Evolutionary conservation across 176 grass and related monocot genomes (phyloP).

Genomic region (Puya raimondii): DNA sequence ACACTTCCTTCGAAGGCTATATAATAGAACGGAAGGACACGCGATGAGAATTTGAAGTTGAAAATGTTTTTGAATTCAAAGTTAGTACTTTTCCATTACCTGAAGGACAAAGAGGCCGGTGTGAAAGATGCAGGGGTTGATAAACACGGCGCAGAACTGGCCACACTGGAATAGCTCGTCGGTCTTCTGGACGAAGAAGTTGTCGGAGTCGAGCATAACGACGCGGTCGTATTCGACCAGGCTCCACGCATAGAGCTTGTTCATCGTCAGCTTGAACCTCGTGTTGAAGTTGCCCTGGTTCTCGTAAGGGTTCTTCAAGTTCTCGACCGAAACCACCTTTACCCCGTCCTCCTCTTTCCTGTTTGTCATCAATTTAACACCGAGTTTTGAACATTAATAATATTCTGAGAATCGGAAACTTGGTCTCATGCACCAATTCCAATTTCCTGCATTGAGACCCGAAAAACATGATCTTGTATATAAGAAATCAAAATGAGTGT

Average conservation of each 20-base stretch:
- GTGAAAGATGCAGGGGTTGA: slow-evolving; percentile 98
- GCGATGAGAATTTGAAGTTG: not conserved
- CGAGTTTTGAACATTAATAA: too few species aligned
- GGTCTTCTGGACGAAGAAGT: slow-evolving; percentile 83
- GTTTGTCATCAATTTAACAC: slow-evolving; percentile 4
- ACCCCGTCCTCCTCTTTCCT: slow-evolving; percentile 91
- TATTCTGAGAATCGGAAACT: too few species aligned
- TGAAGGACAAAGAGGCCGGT: slow-evolving; percentile 95
- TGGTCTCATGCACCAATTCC: too few species aligned
- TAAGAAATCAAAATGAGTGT: too few species aligned
- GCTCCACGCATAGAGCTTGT: slow-evolving; percentile 97
- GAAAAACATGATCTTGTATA: too few species aligned
- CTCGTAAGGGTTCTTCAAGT: slow-evolving; percentile 94
- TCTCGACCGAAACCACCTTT: slow-evolving; percentile 71
- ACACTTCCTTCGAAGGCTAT: slow-evolving; percentile 91
- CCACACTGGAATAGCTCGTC: slow-evolving; percentile 97
- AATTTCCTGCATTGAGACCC: too few species aligned
- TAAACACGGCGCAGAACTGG: slow-evolving; percentile 95
- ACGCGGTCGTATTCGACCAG: slow-evolving; percentile 80
- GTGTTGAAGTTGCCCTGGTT: slow-evolving; percentile 60
- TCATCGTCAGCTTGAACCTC: slow-evolving; percentile 87
- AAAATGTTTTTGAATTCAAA: not conserved
- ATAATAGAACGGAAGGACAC: not conserved
- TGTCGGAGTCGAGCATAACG: slow-evolving; percentile 91
- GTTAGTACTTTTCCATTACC: slow-evolving; percentile 22